Percentiles rank a stretch among this genome's conserved stretches.
phyloP scores from a whole-genome alignment of 2,329 filamentous ascomycete genomes.

The Aureobasidium sp. region DNA sequence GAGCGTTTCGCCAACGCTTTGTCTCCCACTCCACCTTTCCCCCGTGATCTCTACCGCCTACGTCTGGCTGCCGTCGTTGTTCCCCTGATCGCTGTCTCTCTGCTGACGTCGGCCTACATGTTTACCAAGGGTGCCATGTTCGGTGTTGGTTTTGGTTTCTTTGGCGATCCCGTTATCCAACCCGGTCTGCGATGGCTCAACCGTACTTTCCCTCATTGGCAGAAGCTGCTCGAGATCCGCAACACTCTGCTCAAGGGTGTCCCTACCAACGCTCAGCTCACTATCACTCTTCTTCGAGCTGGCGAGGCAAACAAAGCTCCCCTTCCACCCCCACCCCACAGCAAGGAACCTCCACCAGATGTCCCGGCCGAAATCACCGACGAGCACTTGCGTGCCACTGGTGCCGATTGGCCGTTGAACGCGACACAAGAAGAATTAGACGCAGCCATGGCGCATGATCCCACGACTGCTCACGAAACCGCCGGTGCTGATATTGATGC shows the following conservation, averaged over 20 bases:
- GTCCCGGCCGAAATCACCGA: conserved; percentile 56
- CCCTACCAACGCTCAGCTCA: conserved; percentile 87
- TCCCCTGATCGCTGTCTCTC: conserved; percentile 46
- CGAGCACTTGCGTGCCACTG: conserved; percentile 56
- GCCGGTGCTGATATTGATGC: conserved; percentile 60
- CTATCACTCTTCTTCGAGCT: conserved; percentile 82
- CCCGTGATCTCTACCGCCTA: conserved; percentile 46
- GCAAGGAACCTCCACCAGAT: conserved; percentile 51
- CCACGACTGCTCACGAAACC: conserved; percentile 50
- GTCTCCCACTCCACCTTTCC: conserved; percentile 55
- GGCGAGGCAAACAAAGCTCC: conserved; percentile 86
- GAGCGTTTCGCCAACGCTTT: conserved; percentile 68
- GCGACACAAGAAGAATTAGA: conserved; percentile 73
- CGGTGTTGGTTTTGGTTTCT: conserved; percentile 77
- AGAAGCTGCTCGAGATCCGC: conserved; percentile 76
- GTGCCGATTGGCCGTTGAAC: conserved; percentile 63
- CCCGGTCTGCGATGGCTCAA: conserved; percentile 67
- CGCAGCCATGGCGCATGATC: conserved; percentile 59
- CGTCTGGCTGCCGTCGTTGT: conserved; percentile 51
- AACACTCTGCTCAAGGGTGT: conserved; percentile 84
- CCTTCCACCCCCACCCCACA: conserved; percentile 66
- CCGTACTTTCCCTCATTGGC: conserved; percentile 73
- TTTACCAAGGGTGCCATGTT: conserved; percentile 71
- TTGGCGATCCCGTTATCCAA: conserved; percentile 78
- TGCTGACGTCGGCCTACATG: conserved; percentile 56